These are phyloP conservation scores for Syncephalastrum sp. DNA, from an alignment of 371 early-diverging fungal species.

Conservation along the genomic window DNA sequence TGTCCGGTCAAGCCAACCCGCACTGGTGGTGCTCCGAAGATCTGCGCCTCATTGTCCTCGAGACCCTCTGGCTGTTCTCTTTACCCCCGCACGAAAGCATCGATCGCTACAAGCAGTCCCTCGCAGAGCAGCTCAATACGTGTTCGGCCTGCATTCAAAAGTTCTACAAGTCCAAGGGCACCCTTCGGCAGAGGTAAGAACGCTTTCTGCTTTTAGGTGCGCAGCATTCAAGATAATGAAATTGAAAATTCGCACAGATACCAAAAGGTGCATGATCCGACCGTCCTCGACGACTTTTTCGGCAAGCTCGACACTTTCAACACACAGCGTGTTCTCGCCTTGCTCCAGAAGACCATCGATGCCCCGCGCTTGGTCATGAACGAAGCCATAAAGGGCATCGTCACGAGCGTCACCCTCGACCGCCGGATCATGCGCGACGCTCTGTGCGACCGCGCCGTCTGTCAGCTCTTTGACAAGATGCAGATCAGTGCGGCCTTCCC, in stretches of 20 bases:
- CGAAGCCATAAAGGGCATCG: background rate
- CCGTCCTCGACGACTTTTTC: slow-evolving; percentile 40
- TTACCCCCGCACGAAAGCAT: slow-evolving; percentile 43
- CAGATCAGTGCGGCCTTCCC: slow-evolving; percentile 30
- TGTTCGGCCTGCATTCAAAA: slow-evolving; percentile 31
- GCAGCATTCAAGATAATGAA: background rate
- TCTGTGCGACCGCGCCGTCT: slow-evolving; percentile 22
- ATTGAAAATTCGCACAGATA: slow-evolving; percentile 24
- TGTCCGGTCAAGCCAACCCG: slow-evolving; percentile 17
- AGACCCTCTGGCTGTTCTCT: slow-evolving; percentile 49
- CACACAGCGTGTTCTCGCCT: slow-evolving; percentile 17
- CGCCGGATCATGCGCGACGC: slow-evolving; percentile 8
- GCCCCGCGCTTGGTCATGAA: background rate
- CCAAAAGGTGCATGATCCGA: slow-evolving; percentile 21
- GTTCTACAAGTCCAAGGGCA: slow-evolving; percentile 34
- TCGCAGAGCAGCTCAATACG: slow-evolving; percentile 24
- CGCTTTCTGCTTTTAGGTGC: background rate
- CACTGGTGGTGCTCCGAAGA: slow-evolving; percentile 48
- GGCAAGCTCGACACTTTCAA: slow-evolving; percentile 29
- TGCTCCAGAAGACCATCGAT: slow-evolving; percentile 10
- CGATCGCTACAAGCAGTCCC: slow-evolving; percentile 34
- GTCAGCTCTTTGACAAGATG: slow-evolving; percentile 27
- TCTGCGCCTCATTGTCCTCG: slow-evolving; percentile 30
- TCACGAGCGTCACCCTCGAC: too few species aligned
- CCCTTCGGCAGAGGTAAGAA: slow-evolving; percentile 24